Base-by-base conservation (phyloP, 768 basidiomycete genomes). In the Kwoniella bestiolae region DNA sequence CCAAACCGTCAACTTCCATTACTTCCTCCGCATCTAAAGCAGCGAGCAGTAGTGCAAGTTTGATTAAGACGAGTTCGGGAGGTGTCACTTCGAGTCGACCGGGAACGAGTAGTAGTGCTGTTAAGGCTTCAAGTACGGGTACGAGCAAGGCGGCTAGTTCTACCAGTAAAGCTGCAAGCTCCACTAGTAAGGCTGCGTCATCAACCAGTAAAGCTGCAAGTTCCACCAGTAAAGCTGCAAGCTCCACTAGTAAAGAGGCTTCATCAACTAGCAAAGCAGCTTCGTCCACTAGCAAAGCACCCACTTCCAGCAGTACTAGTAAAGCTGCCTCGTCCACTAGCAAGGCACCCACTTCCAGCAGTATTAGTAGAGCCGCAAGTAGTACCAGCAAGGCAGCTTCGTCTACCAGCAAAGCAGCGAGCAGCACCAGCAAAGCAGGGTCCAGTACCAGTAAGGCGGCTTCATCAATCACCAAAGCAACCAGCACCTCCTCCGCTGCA, bases 1-100 rank as follows among this genome's bases (percentile, higher is more conserved):
- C 61, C 26, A 47, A 52, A 44, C 49, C 60, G 50, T 61, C 60
- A 44, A 51, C 60, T 61, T 53, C 50, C 25, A 50, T 12, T 35
- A 45, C 23, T n/a, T 16, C 60, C 21, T 60, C 59, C 1, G 47
- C n/a, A 0, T 49, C 59, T 5, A 45, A 44, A 18, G 29, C 52
- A 6, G 38, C 38, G 18, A 26, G 26, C 28, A 45, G 41, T 14
- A 47, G 16, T 46, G 34, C 31, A 41, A 45, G 38, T 29, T 51
- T 21, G 61, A 55, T 35, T 45, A 53, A 52, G 35, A 63, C 50
- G 35, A 46, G 46, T 34, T 56, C 44, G 28, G 35, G n/a, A 52
- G 56, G 32, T 26, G 51, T 57, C 49, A 51, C 56, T 49, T 57
- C 56, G 31, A 65, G 63, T 46, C 38, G 35, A 46, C 18, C 52